These are phyloP conservation scores for Neonectria coccinea DNA, from an alignment of 2,329 filamentous ascomycete genomes.

Conservation along the genomic window DNA sequence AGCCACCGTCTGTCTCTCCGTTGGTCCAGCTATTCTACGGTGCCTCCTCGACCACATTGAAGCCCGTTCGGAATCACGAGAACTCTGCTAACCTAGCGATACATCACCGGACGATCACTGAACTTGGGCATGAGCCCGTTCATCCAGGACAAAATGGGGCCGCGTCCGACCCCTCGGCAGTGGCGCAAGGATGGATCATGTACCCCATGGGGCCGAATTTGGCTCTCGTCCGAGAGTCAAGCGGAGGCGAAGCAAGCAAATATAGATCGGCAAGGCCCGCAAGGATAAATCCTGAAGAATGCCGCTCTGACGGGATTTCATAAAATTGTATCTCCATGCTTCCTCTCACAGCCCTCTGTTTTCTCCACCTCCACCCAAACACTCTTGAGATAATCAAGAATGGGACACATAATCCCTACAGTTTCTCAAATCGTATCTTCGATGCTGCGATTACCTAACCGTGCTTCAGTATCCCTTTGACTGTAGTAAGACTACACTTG, in stretches of 20 bases:
- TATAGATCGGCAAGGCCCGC: not conserved
- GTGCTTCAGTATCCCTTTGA: too few relatives aligned
- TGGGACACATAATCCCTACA: not conserved
- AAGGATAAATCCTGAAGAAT: not conserved
- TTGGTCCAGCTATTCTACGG: not conserved
- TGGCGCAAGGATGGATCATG: not conserved
- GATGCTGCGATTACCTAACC: too few relatives aligned
- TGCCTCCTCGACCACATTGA: not conserved
- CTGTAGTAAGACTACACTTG: too few relatives aligned
- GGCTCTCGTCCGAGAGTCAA: not conserved
- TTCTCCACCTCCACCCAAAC: not conserved
- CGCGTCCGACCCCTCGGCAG: not conserved
- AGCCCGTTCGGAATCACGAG: not conserved
- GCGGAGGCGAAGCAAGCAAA: not conserved
- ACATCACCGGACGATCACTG: not conserved
- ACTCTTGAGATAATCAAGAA: not conserved
- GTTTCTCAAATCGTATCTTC: too few relatives aligned
- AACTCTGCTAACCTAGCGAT: not conserved
- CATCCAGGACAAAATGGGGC: not conserved
- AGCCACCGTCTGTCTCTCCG: not conserved
- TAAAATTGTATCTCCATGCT: not conserved
- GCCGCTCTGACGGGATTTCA: not conserved
- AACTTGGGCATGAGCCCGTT: not conserved
- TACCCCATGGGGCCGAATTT: not conserved
- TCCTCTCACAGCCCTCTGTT: not conserved